Evolutionary conservation across 441 rosid genomes (phyloP), one percentile per base, ranked within the genome.

Genomic region (Codiaeum variegatum): DNA sequence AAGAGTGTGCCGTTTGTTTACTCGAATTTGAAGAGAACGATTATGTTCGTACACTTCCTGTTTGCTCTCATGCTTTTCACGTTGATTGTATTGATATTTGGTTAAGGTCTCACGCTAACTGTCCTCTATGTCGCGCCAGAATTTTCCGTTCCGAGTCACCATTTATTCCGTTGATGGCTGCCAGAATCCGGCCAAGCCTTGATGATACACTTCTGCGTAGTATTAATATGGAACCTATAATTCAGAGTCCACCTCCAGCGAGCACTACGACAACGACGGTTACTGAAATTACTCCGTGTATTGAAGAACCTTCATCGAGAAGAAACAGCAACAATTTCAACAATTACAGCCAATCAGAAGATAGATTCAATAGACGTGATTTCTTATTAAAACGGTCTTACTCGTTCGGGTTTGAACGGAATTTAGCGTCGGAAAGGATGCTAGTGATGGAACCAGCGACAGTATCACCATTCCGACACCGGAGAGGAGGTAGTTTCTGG

Each of bases 71-170:
- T 64, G 84, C 87, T 4, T 94, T 94, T 69, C 98, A 94, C 67
- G 80, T 84, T 4, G 97, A 84, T 0, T 94, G 98, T 60, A 90
- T 94, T 18, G 98, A 94, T 77, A 90, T 91, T 85, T 94, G 98
- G 98, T 85, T 93, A 62, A 86, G 88, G 38, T 85, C 97, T 62
- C 97, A 93, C 73, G 86, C 95, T 52, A 91, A 91, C 0, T 94
- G 98, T 66, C 98, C 98, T 38, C 90, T 94, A 16, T 94, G 98
- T 46, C 93, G 98, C 19, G 91, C 96, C 23, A 88, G 91, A 58
- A 87, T 94, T 34, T 84, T 89, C 67, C 81, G 83, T 5, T 70
- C 85, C 24, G 77, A 84, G 2, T 84, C 90, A 11, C 93, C 92
- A 32, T 92, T 94, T 51, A 75, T 85, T 2, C 97, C 98, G 0